Conservation (phyloP, 306 rosid genomes). For the Aeschynomene evenia region DNA sequence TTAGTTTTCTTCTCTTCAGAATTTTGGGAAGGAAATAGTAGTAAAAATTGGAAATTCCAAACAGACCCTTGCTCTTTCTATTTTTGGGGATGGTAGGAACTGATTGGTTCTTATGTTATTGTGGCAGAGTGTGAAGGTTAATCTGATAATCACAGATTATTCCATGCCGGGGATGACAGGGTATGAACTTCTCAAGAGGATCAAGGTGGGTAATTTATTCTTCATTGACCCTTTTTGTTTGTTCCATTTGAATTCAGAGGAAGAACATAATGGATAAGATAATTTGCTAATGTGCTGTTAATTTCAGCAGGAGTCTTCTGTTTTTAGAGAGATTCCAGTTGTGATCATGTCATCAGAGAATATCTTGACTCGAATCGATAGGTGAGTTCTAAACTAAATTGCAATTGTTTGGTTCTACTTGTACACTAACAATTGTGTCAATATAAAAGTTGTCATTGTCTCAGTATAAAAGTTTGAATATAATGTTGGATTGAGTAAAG, state of each 20-base stretch:
- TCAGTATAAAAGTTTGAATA: too few species aligned
- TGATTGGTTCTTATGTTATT: slow-evolving; percentile 19
- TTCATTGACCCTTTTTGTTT: background rate
- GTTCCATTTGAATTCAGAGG: background rate
- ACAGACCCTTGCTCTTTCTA: too few species aligned
- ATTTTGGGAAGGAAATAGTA: too few species aligned
- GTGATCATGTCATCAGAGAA: slow-evolving; percentile 97
- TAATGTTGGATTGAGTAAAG: too few species aligned
- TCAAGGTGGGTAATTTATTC: slow-evolving; percentile 57
- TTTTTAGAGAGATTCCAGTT: slow-evolving; percentile 84
- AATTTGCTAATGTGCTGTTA: background rate
- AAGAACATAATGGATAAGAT: background rate
- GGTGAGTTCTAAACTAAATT: slow-evolving; percentile 44
- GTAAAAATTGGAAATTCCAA: too few species aligned
- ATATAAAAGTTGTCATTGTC: too few species aligned
- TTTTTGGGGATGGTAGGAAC: background rate
- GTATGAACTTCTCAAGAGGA: slow-evolving; percentile 85
- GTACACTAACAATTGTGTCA: too few species aligned
- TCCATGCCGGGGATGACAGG: slow-evolving; percentile 99
- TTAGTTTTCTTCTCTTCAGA: too few species aligned
- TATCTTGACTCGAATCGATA: slow-evolving; percentile 79
- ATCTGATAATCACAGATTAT: slow-evolving; percentile 91
- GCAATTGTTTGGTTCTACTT: background rate
- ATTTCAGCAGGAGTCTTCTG: slow-evolving; percentile 80
- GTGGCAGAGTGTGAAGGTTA: slow-evolving; percentile 72